A percentile compares a stretch with the other conserved stretches of the same genome.
phyloP scores from a whole-genome alignment of 2,329 filamentous ascomycete species.

The Verticillium tricorpus region DNA sequence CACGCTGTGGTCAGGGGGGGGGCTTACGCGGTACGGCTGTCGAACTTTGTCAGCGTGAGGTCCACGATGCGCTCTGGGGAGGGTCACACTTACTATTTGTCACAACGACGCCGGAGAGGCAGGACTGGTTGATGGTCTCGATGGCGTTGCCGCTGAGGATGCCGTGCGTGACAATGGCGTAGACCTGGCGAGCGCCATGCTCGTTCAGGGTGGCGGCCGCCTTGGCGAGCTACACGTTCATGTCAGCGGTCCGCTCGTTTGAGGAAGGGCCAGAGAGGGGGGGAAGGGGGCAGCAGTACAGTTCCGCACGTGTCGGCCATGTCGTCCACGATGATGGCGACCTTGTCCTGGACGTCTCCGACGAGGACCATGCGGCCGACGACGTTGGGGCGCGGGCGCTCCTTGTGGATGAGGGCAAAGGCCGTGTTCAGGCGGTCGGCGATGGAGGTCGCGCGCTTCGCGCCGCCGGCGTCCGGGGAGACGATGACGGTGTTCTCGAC shows the following conservation, averaged over 20 bases:
- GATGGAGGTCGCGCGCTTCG: conserved; percentile 81
- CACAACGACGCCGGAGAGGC: conserved; percentile 73
- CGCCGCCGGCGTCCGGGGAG: conserved; percentile 80
- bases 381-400: conserved; percentile 63
- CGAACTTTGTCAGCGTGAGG: conserved; percentile 16
- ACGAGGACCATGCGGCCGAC: conserved; percentile 88
- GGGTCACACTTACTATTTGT: conserved; percentile 64
- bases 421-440: conserved; percentile 78
- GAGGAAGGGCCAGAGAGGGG: conserved; percentile 85
- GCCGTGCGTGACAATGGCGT: conserved; percentile 92
- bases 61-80: background rate
- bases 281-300: conserved; percentile 77
- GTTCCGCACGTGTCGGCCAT: conserved; percentile 97
- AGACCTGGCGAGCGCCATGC: conserved; percentile 80
- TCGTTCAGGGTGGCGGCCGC: conserved; percentile 84
- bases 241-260: conserved; percentile 39
- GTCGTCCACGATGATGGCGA: conserved; percentile 93
- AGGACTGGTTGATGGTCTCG: conserved; percentile 74
- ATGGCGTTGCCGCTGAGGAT: conserved; percentile 86
- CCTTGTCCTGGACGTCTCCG: conserved; percentile 82
- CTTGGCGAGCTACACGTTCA: conserved; percentile 51
- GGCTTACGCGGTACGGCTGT: conserved; percentile 30
- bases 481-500: conserved; percentile 80
- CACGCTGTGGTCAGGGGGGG: background rate
- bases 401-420: conserved; percentile 88